phyloP scores from a whole-genome alignment of 257 asterid genomes.

The Avicennia marina region DNA sequence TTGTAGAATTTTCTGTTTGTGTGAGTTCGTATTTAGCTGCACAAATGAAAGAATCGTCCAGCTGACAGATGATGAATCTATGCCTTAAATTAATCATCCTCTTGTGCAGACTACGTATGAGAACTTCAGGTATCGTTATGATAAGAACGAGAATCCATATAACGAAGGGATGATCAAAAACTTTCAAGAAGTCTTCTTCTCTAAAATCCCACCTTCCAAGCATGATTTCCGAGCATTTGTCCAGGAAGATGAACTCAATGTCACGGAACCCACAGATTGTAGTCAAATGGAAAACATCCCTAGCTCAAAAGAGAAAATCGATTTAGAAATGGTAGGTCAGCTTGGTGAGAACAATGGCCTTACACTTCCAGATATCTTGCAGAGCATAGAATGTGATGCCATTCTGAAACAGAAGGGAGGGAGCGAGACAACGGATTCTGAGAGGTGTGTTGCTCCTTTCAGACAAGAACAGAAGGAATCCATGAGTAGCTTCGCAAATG shows the following conservation, averaged over 20 bases:
- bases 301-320: constrained; percentile 67
- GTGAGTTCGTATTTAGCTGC: background rate
- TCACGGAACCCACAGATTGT: constrained; percentile 30
- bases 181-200: constrained; percentile 61
- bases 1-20: background rate
- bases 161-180: constrained; percentile 68
- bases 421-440: constrained; percentile 34
- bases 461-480: constrained; percentile 37
- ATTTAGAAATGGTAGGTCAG: constrained; percentile 64
- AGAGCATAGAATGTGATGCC: constrained; percentile 46
- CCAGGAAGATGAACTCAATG: constrained; percentile 44
- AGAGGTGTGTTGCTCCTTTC: constrained; percentile 21
- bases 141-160: constrained; percentile 81
- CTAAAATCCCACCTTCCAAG: constrained; percentile 69
- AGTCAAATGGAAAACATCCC: constrained; percentile 29
- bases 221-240: constrained; percentile 54
- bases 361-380: constrained; percentile 57
- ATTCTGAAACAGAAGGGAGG: constrained; percentile 33
- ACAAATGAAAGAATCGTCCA: no score
- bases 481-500: constrained; percentile 22
- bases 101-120: constrained; percentile 85
- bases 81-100: background rate
- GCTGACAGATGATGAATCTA: no score
- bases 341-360: constrained; percentile 37
- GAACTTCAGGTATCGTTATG: constrained; percentile 83